Percentiles rank a stretch among this genome's conserved stretches.
Conservation (phyloP, 257 asterid species). For the Solanum neorickii region DNA sequence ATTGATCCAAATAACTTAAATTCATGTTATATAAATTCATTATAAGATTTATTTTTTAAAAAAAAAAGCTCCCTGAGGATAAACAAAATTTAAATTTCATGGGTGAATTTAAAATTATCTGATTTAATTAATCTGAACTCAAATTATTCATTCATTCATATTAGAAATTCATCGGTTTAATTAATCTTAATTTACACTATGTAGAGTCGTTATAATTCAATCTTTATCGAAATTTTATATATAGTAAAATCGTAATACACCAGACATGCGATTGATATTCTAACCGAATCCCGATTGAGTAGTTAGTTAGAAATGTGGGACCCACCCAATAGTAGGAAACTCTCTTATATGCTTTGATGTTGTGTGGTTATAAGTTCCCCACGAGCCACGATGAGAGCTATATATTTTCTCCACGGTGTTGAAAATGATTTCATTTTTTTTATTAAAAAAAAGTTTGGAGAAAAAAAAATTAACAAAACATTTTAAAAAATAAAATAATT, state of each 20-base stretch:
- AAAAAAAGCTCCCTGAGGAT: too few relatives aligned
- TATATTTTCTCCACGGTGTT: neutral
- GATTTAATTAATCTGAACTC: too few relatives aligned
- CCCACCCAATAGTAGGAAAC: neutral
- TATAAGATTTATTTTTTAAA: neutral
- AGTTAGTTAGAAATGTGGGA: neutral
- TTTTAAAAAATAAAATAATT: neutral
- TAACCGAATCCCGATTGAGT: neutral
- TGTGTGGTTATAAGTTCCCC: neutral
- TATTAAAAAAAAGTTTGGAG: neutral
- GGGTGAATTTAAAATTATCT: neutral
- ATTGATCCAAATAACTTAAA: neutral
- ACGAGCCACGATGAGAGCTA: neutral
- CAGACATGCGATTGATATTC: neutral
- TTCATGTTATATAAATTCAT: neutral
- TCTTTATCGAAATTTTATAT: accelerated
- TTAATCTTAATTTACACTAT: neutral
- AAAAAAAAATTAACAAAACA: neutral
- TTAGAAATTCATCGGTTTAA: too few relatives aligned
- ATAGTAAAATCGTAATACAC: neutral
- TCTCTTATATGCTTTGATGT: neutral
- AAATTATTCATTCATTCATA: neutral
- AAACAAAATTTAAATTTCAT: neutral
- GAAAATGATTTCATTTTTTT: neutral
- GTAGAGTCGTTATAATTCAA: too few relatives aligned